Conservation (phyloP, 257 asterid species). For the Jasminum sambac region DNA sequence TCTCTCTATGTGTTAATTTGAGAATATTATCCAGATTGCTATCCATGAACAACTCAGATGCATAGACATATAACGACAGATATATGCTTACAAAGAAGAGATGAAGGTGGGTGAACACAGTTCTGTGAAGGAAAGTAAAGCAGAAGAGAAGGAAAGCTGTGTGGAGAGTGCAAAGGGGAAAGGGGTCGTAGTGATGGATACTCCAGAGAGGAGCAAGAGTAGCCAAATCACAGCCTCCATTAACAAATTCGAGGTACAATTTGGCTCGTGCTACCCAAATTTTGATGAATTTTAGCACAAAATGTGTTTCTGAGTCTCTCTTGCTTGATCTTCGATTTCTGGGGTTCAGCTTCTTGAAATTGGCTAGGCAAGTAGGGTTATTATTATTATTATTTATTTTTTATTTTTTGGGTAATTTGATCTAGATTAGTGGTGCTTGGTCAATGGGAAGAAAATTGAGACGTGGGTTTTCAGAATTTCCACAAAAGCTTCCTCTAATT, state of each 20-base stretch:
- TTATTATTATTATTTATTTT: too few species aligned
- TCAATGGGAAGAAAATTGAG: constrained; percentile 4
- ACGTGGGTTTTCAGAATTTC: constrained; percentile 32
- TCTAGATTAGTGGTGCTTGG: constrained; percentile 31
- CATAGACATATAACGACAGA: neutral
- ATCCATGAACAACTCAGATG: constrained; percentile 11
- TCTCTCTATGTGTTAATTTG: constrained; percentile 26
- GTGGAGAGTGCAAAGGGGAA: neutral
- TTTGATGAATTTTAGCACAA: neutral
- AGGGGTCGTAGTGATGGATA: constrained; percentile 62
- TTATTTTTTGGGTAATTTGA: neutral
- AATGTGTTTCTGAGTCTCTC: neutral
- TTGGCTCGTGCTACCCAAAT: constrained; percentile 21
- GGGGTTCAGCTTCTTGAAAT: neutral
- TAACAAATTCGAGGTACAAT: constrained; percentile 75
- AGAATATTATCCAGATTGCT: neutral
- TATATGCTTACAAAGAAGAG: constrained; percentile 9
- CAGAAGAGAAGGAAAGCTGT: constrained; percentile 34
- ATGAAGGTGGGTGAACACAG: constrained; percentile 39
- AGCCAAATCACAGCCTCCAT: constrained; percentile 65
- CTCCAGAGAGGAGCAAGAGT: constrained; percentile 76
- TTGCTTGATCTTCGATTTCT: neutral
- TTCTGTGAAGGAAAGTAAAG: constrained; percentile 20
- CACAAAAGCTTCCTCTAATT: constrained; percentile 13
- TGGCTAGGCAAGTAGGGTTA: neutral